Evolutionary conservation across 2,329 filamentous ascomycete genomes (phyloP), one percentile per base, ranked within the genome.

Genomic region (Diplodia corticola): DNA sequence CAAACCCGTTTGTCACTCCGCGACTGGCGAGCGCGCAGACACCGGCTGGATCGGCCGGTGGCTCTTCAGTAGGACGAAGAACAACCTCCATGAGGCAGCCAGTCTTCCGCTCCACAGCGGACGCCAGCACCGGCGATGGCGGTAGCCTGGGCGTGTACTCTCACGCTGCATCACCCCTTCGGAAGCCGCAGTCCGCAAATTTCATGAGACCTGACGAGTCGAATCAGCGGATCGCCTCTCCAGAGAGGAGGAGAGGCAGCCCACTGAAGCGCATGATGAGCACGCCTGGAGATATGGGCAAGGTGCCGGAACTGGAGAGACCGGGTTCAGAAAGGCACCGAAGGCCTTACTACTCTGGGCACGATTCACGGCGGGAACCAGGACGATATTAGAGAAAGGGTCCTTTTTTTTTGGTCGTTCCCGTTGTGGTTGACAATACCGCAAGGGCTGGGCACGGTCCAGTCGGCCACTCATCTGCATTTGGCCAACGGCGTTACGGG

Each of bases 111-210:
- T 79, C 81, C 35, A 80, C 79, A 17, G 71, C 79, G 15, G 68
- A 71, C n/a, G 70, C 74, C 7, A 72, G 73, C 24, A 57, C 64
- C 22, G 83, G 86, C 10, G 88, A 89, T 74, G 92, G 92, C 17
- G 92, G 93, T 2, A 94, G 85, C 74, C 81, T 97, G 59, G 93
- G 93, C 15, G 84, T 96, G 0, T 93, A 89, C 76, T 89, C 85
- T 5, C 92, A 96, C 75, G 88, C 88, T 5, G 90, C 89, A 48
- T 96, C 92, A 12, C 94, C 94, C 0, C 78, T 98, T 13, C 90
- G 92, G 72, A 97, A 96, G 76, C 84, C 91, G 1, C 87, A 82
- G 71, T 91, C 80, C 78, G 86, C 78, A 77, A 91, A 82, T 66
- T 77, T 78, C 65, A 68, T 80, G 9, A 69, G 77, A 26, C 55